A percentile compares a stretch with the other conserved stretches of the same genome.
These are phyloP conservation scores for Nicotiana noctiflora DNA, from an alignment of 257 asterid species.

Conservation along the genomic window DNA sequence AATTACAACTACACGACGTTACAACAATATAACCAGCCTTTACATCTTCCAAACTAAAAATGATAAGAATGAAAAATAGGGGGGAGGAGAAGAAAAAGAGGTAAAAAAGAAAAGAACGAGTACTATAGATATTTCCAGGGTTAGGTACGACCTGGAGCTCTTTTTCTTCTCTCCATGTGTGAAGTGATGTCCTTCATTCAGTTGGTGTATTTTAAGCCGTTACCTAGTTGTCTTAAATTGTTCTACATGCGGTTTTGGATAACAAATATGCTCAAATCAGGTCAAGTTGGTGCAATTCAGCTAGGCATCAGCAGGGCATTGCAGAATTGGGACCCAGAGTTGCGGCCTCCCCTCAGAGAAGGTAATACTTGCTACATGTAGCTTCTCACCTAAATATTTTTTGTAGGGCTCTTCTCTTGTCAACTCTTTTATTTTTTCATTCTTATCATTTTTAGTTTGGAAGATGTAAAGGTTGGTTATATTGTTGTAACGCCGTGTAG, in stretches of 20 bases:
- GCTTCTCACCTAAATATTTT: neutral
- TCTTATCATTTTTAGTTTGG: neutral
- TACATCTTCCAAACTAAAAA: no score
- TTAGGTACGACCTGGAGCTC: neutral
- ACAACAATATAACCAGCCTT: no score
- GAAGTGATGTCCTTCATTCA: neutral
- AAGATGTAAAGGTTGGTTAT: neutral
- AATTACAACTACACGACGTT: no score
- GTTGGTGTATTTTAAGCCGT: neutral
- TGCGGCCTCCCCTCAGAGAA: constrained; percentile 83
- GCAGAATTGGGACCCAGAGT: constrained; percentile 92
- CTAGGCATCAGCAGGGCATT: constrained; percentile 89
- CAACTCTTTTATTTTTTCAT: neutral
- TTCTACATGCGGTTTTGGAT: neutral
- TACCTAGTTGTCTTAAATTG: neutral
- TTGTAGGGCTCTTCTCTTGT: neutral
- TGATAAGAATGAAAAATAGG: no score
- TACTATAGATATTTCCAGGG: neutral
- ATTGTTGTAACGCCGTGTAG: neutral
- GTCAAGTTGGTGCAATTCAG: constrained; percentile 95
- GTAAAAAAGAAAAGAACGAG: neutral
- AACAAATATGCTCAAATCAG: constrained; percentile 28
- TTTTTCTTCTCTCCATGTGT: neutral
- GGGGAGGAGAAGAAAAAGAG: neutral
- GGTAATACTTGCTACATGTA: constrained; percentile 35